These are phyloP conservation scores for Graphilbum ipis-grandicollis DNA, from an alignment of 2,329 filamentous ascomycete genomes.

Conservation along the genomic window DNA sequence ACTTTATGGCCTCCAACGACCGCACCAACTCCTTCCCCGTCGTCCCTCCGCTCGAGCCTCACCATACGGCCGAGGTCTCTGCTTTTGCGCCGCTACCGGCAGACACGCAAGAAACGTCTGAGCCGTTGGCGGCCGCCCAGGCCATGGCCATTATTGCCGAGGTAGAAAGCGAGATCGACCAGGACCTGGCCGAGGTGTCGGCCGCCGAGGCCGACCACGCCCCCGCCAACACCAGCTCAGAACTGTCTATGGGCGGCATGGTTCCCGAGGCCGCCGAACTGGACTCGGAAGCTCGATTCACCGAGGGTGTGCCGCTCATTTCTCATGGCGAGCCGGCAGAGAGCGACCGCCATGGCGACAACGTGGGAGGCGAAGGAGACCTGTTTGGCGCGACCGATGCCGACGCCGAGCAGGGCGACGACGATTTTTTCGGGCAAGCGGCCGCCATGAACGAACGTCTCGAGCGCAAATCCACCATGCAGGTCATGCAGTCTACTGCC, in stretches of 20 bases:
- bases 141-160: slow-evolving; percentile 35
- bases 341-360: neutral
- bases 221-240: neutral
- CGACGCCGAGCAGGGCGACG: slow-evolving; percentile 37
- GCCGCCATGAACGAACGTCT: too few relatives aligned
- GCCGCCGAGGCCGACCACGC: neutral
- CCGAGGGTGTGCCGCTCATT: slow-evolving; percentile 52
- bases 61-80: slow-evolving; percentile 7
- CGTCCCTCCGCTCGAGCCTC: slow-evolving; percentile 26
- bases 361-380: slow-evolving; percentile 5
- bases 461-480: slow-evolving; percentile 52
- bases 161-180: slow-evolving; percentile 28
- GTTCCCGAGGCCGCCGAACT: slow-evolving; percentile 23
- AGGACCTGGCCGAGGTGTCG: slow-evolving; percentile 16
- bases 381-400: slow-evolving; percentile 20
- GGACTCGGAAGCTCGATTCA: slow-evolving; percentile 40
- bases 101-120: slow-evolving; percentile 3
- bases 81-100: too few relatives aligned
- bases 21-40: slow-evolving; percentile 46
- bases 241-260: slow-evolving; percentile 24
- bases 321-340: slow-evolving; percentile 14
- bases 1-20: slow-evolving; percentile 38
- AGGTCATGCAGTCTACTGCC: slow-evolving; percentile 38
- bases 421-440: slow-evolving; percentile 44
- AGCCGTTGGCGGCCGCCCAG: slow-evolving; percentile 29